Conservation (phyloP, 495 filamentous ascomycete species). For the Penicillium dipodomyicola region DNA sequence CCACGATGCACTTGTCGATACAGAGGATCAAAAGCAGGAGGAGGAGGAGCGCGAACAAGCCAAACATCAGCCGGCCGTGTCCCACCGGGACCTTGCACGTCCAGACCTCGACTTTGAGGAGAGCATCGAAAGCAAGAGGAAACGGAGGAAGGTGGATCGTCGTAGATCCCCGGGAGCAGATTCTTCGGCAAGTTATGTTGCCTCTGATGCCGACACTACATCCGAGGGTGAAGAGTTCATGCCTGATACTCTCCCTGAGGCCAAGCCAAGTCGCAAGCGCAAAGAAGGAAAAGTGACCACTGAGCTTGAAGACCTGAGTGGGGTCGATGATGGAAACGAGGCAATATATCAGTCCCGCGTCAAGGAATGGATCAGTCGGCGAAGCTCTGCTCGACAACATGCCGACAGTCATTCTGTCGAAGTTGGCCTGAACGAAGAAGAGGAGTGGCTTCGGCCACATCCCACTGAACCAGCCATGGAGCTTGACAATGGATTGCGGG, state of each 20-base stretch:
- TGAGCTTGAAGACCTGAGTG: constrained; percentile 64
- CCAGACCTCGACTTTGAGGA: constrained; percentile 72
- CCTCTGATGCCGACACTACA: constrained; percentile 29
- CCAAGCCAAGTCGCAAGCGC: constrained; percentile 33
- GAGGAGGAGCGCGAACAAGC: constrained; percentile 49
- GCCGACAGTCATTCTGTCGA: constrained; percentile 29
- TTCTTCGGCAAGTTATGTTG: constrained; percentile 41
- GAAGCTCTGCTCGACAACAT: constrained; percentile 62
- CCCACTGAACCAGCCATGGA: constrained; percentile 71
- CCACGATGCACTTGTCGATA: constrained; percentile 70
- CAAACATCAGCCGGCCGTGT: constrained; percentile 50
- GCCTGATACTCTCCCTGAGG: constrained; percentile 32
- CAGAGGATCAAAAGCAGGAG: constrained; percentile 65
- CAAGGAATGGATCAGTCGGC: constrained; percentile 65
- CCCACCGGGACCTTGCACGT: constrained; percentile 75
- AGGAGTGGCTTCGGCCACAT: constrained; percentile 86
- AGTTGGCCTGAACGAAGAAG: constrained; percentile 31
- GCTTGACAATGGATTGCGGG: constrained; percentile 69
- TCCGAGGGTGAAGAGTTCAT: constrained; percentile 41
- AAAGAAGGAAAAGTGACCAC: constrained; percentile 44
- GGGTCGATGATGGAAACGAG: constrained; percentile 91
- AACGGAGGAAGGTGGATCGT: constrained; percentile 41
- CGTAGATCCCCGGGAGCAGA: constrained; percentile 40
- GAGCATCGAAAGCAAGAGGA: constrained; percentile 25
- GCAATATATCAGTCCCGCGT: constrained; percentile 75